A percentile compares a stretch with the other conserved stretches of the same genome.
Evolutionary conservation across 805 yeast species (phyloP).

Genomic region (Komagataella phaffii): DNA sequence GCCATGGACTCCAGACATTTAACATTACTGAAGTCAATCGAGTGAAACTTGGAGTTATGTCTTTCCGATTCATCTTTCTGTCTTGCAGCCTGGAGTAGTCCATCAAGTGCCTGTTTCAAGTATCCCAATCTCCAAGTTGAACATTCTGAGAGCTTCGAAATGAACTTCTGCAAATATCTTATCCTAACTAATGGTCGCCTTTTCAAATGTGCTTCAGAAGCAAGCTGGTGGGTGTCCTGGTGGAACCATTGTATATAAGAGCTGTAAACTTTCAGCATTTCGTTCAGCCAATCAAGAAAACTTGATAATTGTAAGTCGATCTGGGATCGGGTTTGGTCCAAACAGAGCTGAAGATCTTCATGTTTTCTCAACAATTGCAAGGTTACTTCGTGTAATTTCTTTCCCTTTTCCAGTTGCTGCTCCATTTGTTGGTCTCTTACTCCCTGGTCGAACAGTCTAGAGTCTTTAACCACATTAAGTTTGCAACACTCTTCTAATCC

Average conservation of each 20-base stretch:
- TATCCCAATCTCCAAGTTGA: constrained; percentile 8
- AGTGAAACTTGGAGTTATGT: constrained; percentile 4
- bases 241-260: not conserved
- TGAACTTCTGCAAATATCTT: constrained; percentile 11
- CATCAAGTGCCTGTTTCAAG: constrained; percentile 11
- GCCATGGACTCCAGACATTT: constrained; percentile 3
- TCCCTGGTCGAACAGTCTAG: not conserved
- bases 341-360: not conserved
- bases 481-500: not conserved
- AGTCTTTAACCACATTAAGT: not conserved
- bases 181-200: constrained; percentile 18
- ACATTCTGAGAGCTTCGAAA: constrained; percentile 8
- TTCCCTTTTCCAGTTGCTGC: not conserved
- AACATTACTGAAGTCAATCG: constrained; percentile 6
- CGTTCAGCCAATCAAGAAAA: not conserved
- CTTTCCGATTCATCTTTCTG: constrained; percentile 12
- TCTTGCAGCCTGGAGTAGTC: constrained; percentile 9
- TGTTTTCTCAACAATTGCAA: not conserved
- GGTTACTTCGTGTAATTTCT: not conserved
- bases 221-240: not conserved
- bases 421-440: not conserved
- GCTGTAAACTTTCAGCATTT: not conserved
- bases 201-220: constrained; percentile 13
- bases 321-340: not conserved
- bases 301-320: not conserved